phyloP scores from a whole-genome alignment of 495 filamentous ascomycete genomes.

The Chaetomium tenue region DNA sequence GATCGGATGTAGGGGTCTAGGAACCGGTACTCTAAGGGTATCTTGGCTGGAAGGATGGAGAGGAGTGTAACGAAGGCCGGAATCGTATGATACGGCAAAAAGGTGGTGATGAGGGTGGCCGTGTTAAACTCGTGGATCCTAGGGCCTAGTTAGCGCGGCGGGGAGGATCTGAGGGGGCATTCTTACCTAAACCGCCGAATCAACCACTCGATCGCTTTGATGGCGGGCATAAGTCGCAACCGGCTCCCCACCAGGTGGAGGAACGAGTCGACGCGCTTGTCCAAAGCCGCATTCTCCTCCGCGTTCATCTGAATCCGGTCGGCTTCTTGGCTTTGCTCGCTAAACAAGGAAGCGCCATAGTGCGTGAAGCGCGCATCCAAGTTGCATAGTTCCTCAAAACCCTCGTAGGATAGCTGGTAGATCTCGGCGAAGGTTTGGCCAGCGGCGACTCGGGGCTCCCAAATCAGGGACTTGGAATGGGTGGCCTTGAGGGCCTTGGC shows the following conservation, averaged over 20 bases:
- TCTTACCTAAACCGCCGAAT: slow-evolving; percentile 82
- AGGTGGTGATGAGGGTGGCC: slow-evolving; percentile 71
- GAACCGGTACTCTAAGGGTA: slow-evolving; percentile 76
- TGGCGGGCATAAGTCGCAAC: slow-evolving; percentile 75
- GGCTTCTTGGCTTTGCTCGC: slow-evolving; percentile 81
- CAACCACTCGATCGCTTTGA: slow-evolving; percentile 93
- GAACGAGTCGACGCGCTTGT: slow-evolving; percentile 74
- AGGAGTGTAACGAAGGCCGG: slow-evolving; percentile 78
- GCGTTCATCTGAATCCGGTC: slow-evolving; percentile 82
- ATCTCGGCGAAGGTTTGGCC: slow-evolving; percentile 85
- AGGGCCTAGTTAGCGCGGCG: slow-evolving; percentile 35
- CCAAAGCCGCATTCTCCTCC: slow-evolving; percentile 74
- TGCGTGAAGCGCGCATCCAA: slow-evolving; percentile 71
- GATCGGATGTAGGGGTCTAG: slow-evolving; percentile 79
- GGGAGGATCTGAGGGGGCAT: neutral
- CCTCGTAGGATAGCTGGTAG: slow-evolving; percentile 80
- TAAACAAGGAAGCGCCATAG: slow-evolving; percentile 76
- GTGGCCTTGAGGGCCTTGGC: slow-evolving; percentile 83
- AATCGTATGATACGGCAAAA: slow-evolving; percentile 85
- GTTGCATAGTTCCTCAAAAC: slow-evolving; percentile 83
- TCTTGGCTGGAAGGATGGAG: slow-evolving; percentile 69
- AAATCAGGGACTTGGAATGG: slow-evolving; percentile 90
- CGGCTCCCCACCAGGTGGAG: slow-evolving; percentile 72
- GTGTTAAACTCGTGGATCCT: slow-evolving; percentile 93
- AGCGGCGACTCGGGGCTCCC: slow-evolving; percentile 74